Conservation (phyloP, 2,329 filamentous ascomycete species). For the Neopestalotiopsis sp. region DNA sequence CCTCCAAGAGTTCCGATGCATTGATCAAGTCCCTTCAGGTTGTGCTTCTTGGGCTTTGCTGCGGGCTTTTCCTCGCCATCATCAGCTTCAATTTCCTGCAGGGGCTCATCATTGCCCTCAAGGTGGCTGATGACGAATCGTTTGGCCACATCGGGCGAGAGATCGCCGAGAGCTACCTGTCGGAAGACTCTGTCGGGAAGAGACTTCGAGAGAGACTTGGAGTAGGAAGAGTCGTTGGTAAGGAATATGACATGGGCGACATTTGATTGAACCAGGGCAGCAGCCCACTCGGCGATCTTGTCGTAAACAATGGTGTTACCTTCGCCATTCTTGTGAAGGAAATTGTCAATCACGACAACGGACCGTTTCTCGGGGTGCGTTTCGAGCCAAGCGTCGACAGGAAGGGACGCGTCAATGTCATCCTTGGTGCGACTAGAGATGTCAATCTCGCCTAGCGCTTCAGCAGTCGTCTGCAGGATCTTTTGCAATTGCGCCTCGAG, state of each 20-base stretch:
- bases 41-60: conserved; percentile 31
- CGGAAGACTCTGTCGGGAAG: conserved; percentile 91
- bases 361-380: conserved; percentile 83
- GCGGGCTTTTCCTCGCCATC: conserved; percentile 28
- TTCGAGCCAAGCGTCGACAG: conserved; percentile 87
- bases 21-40: conserved; percentile 76
- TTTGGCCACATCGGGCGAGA: conserved; percentile 84
- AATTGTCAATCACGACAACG: conserved; percentile 91
- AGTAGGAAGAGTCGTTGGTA: conserved; percentile 86
- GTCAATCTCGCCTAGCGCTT: conserved; percentile 79
- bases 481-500: conserved; percentile 88
- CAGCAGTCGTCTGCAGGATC: conserved; percentile 83
- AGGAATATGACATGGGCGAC: conserved; percentile 94
- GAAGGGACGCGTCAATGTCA: conserved; percentile 74
- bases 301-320: conserved; percentile 73
- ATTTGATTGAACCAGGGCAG: conserved; percentile 82
- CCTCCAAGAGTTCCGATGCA: conserved; percentile 86
- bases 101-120: conserved; percentile 50
- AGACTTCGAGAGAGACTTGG: conserved; percentile 84
- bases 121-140: conserved; percentile 88
- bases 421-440: conserved; percentile 71
- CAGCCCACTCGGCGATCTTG: conserved; percentile 88
- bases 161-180: conserved; percentile 83
- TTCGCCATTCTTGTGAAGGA: conserved; percentile 74
- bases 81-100: conserved; percentile 35